phyloP scores from a whole-genome alignment of 768 basidiomycete genomes.

The Pulveroboletus frians region DNA sequence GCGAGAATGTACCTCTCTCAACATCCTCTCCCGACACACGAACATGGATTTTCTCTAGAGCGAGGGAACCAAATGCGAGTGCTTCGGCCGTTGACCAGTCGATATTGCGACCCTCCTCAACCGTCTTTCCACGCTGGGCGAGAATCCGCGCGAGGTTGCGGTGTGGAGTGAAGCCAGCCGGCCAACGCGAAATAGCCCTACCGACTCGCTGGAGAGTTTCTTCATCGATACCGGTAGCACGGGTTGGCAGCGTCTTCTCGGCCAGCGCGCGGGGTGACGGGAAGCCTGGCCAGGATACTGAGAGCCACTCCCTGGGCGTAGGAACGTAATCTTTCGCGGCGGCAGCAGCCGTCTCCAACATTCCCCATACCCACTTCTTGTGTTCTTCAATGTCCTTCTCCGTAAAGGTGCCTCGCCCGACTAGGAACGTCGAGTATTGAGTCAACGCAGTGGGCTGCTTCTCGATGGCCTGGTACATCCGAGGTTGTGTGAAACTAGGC shows the following conservation, averaged over 20 bases:
- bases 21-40: constrained; percentile 97
- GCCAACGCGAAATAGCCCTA: constrained; percentile 80
- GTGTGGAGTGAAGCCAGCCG: constrained; percentile 81
- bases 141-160: constrained; percentile 94
- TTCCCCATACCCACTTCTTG: constrained; percentile 99
- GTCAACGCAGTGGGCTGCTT: constrained; percentile 90
- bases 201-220: constrained; percentile 80
- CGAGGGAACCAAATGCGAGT: constrained; percentile 90
- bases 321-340: constrained; percentile 94
- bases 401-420: constrained; percentile 89
- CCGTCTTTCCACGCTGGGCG: constrained; percentile 76
- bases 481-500: constrained; percentile 96
- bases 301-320: constrained; percentile 94
- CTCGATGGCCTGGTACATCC: constrained; percentile 97
- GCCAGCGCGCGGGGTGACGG: constrained; percentile 94
- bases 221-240: constrained; percentile 74
- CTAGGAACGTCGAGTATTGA: constrained; percentile 86
- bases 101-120: constrained; percentile 87
- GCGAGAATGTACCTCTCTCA: constrained; percentile 98
- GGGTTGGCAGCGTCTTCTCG: constrained; percentile 87
- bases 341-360: constrained; percentile 95
- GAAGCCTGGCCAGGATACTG: constrained; percentile 97
- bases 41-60: constrained; percentile 89
- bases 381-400: constrained; percentile 97
- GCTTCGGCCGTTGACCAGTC: constrained; percentile 99